Evolutionary conservation across 805 yeast genomes (phyloP).

Genomic region (Starmerella gropengiesseri): DNA sequence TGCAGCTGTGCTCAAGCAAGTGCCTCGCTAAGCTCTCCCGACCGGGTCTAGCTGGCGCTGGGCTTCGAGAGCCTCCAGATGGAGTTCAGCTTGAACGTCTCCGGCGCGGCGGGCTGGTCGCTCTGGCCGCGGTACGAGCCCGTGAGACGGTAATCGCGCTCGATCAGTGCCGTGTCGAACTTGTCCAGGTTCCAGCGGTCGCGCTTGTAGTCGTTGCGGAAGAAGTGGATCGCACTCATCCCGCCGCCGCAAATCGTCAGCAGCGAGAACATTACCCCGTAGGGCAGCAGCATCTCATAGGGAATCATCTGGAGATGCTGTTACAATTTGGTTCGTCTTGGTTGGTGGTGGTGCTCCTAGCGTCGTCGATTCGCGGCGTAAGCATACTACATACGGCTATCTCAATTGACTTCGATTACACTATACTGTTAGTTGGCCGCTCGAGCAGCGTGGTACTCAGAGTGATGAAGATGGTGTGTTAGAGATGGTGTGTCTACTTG

Average conservation of each 20-base stretch:
- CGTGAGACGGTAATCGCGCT: conserved; percentile 66
- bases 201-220: conserved; percentile 41
- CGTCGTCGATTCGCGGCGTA: background rate
- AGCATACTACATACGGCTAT: conserved; percentile 1
- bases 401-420: background rate
- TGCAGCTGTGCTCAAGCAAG: background rate
- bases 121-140: conserved; percentile 62
- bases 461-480: too few species aligned
- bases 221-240: conserved; percentile 35
- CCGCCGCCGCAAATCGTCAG: conserved; percentile 47
- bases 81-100: conserved; percentile 65
- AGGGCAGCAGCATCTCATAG: conserved; percentile 57
- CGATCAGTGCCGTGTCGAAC: conserved; percentile 46
- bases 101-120: conserved; percentile 60
- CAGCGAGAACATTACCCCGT: conserved; percentile 43
- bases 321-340: background rate
- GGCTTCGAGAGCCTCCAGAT: conserved; percentile 30
- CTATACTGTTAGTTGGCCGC: too few species aligned
- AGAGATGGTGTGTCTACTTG: too few species aligned
- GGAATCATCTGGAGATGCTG: conserved; percentile 40
- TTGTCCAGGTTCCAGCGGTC: conserved; percentile 45
- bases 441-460: too few species aligned
- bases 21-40: background rate
- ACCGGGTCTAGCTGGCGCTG: conserved; percentile 7
- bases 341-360: conserved; percentile 1